Conservation (phyloP, 768 basidiomycete species). For the Tylopilus sp. region DNA sequence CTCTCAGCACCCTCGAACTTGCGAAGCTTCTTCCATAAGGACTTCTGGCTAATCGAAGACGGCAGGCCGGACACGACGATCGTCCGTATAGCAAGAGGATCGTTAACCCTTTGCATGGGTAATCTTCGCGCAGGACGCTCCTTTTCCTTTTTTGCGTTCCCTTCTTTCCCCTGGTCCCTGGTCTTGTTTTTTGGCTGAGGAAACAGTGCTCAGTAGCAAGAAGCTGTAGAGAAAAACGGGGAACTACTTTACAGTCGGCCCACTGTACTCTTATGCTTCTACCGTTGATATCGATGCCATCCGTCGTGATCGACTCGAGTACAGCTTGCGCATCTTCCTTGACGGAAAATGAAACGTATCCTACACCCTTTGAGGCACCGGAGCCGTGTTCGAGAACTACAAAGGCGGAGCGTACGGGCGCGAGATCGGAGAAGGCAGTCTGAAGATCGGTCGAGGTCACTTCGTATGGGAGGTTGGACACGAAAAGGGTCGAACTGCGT, state of each 20-base stretch:
- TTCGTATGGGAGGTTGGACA: constrained; percentile 88
- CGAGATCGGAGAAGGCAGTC: constrained; percentile 93
- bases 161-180: constrained; percentile 31
- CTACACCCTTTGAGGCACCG: constrained; percentile 87
- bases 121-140: constrained; percentile 36
- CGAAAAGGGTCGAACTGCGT: constrained; percentile 79
- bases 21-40: constrained; percentile 81
- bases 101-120: constrained; percentile 41
- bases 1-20: constrained; percentile 77
- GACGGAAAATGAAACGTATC: constrained; percentile 90
- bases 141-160: constrained; percentile 35
- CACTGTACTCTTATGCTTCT: constrained; percentile 73
- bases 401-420: constrained; percentile 91
- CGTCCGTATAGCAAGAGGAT: constrained; percentile 84
- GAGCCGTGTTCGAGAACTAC: constrained; percentile 80
- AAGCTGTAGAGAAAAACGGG: not conserved
- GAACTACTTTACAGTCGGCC: constrained; percentile 71
- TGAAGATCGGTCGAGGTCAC: constrained; percentile 89
- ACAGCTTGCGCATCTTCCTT: constrained; percentile 83
- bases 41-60: constrained; percentile 54
- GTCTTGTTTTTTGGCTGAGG: constrained; percentile 42
- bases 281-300: constrained; percentile 63
- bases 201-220: not conserved
- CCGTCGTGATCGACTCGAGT: constrained; percentile 58
- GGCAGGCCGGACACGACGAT: constrained; percentile 76